Percentiles rank a stretch among this genome's conserved stretches.
Conservation (phyloP, 2,329 filamentous ascomycete genomes). For the Leptographium lundbergii region DNA sequence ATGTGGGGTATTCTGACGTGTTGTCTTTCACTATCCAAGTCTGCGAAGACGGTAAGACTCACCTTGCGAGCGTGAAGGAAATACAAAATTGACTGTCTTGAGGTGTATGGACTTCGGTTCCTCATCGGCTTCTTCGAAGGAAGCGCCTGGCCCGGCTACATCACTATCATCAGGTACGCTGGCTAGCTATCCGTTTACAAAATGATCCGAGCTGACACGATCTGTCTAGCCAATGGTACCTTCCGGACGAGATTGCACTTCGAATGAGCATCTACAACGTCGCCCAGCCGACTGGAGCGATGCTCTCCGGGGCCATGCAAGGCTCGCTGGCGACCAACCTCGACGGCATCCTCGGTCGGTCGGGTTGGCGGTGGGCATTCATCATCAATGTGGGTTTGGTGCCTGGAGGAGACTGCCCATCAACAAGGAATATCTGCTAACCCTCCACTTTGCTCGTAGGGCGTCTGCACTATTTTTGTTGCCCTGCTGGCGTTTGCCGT, state of each 20-base stretch:
- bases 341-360: slow-evolving; percentile 1
- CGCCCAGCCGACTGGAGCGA: slow-evolving; percentile 6
- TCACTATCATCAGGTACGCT: slow-evolving; percentile 1
- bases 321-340: slow-evolving; percentile 5
- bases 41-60: not conserved
- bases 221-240: slow-evolving; percentile 6
- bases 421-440: not conserved
- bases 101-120: not conserved
- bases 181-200: not conserved
- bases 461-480: slow-evolving; percentile 4
- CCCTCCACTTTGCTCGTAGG: not conserved
- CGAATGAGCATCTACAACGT: slow-evolving; percentile 9
- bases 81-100: not conserved
- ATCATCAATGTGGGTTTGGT: slow-evolving; percentile 4
- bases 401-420: too few relatives aligned
- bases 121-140: slow-evolving; percentile 1
- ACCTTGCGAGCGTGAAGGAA: too few relatives aligned
- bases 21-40: slow-evolving; percentile 2
- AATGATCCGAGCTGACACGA: not conserved
- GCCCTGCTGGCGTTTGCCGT: slow-evolving; percentile 2
- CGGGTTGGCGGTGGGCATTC: slow-evolving; percentile 7
- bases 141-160: not conserved
- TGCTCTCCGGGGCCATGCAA: slow-evolving; percentile 5
- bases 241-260: slow-evolving; percentile 6
- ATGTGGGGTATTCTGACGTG: slow-evolving; percentile 7